Base-by-base conservation (phyloP, 257 asterid genomes). In the Primulina eburnea region DNA sequence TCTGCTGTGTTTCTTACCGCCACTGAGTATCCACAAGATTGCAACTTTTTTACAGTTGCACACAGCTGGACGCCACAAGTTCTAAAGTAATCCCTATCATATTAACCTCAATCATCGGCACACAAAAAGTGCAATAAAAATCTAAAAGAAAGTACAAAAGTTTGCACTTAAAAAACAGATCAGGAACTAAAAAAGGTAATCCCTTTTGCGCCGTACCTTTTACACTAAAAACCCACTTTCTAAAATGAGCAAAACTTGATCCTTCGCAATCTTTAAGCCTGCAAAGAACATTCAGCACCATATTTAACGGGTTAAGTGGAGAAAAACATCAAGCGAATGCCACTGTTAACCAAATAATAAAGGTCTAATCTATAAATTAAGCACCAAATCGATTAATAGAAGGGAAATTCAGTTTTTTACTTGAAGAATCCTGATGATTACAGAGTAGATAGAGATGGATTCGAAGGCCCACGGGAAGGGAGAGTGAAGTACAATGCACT, bases 61-160 rank as follows among this genome's bases (percentile, higher is more conserved):
- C 21, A 82, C 32, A 73, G 28, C 29, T 20, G 74, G 74, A 11
- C 53, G 71, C 74, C 77, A 68, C 67, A 28, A 28, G 2, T 28
- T 28, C 30, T 28, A 28, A 28, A 2, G 30, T 81, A 74, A 38
- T 10, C 29, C 69, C 81, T 24, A 64, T 55, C 77, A 76, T 74
- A 77, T 78, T 47, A 69, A 77, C 77, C 86, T 71, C 76, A 80
- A 80, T 81, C 85, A 83, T 78, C 76, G 76, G 68, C 81, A 71
- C 79, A 69, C 71, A 71, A 71, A 79, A 43, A 68, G 60, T 64
- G 78, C 71, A 67, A 26, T 7, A 35, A 26, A 57, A 35, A 66
- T 18, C 64, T 64, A 18, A 34, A 56, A 37, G 64, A 64, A 69
- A 59, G 37, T 28, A 52, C 32, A 40, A 53, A 76, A 76, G 73